Base-by-base conservation (phyloP, 148 eudicot species). In the Chenopodium suecicum region DNA sequence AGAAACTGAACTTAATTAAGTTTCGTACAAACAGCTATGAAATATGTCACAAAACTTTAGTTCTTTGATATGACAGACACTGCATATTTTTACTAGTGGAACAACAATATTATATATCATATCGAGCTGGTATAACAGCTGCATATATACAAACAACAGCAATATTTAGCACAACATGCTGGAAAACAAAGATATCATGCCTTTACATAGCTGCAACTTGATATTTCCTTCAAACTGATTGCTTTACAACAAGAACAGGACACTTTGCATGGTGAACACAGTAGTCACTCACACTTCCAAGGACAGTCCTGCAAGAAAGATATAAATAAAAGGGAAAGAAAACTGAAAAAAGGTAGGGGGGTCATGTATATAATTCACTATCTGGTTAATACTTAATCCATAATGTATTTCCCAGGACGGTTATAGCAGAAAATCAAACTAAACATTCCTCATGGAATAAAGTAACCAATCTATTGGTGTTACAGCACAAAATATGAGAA, bases 251-350 rank as follows among this genome's bases (percentile, higher is more conserved):
- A 67, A 86, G 86, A 48, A 86, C 88, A 27, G 88, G 86, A 48
- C 86, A 86, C 48, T 60, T 83, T 27, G 88, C 88, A 68, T 83
- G 44, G 20, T 81, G 71, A 65, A 80, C 79, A 62, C 85, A 83
- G 66, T 86, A 78, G 81, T 78, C 74, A 82, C 86, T 86, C 67
- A 86, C 86, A 70, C 84, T 83, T 76, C 84, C 85, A 3, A 80
- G 66, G 31, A 86, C 37, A 46, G 78, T 80, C 80, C 88, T 86
- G 82, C 73, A 70, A 58, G 5, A 56, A 27, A 78, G 25, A 27
- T 37, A 1, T 31, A 14, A 10, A 54, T 4, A 41, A 34, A 25
- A 14, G 10, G 4, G 7, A 34, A 9, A 1, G 6, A 22, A 71
- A 79, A 68, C 1, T 29, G 70, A 25, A 1, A 9, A 9, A 7